These are phyloP conservation scores for Diaporthe sp. DNA, from an alignment of 2,329 filamentous ascomycete species.

Conservation along the genomic window DNA sequence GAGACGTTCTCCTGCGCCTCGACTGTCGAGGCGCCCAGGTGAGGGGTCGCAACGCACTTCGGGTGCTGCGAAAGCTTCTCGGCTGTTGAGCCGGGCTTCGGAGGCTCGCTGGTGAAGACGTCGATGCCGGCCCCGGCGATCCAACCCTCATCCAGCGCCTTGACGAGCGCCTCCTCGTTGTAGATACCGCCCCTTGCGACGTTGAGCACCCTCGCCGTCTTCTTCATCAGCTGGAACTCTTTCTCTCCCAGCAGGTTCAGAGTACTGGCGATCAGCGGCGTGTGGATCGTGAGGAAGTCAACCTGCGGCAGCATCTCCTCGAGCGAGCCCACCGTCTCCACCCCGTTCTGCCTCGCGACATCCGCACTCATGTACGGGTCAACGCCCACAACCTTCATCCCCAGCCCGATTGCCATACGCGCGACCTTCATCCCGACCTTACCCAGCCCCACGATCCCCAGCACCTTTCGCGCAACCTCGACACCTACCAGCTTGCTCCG, in stretches of 20 bases:
- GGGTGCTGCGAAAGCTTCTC: slow-evolving; percentile 73
- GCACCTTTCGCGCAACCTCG: slow-evolving; percentile 80
- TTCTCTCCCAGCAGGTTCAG: slow-evolving; percentile 76
- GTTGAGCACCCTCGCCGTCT: slow-evolving; percentile 78
- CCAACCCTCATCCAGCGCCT: slow-evolving; percentile 75
- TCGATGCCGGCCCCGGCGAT: slow-evolving; percentile 84
- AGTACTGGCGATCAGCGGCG: slow-evolving; percentile 81
- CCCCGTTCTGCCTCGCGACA: slow-evolving; percentile 75
- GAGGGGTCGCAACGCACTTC: slow-evolving; percentile 81
- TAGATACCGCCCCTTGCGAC: slow-evolving; percentile 85
- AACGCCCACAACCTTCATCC: slow-evolving; percentile 79
- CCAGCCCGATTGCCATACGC: slow-evolving; percentile 79
- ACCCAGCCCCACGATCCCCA: slow-evolving; percentile 83
- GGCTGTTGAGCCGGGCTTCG: slow-evolving; percentile 64
- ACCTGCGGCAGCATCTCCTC: slow-evolving; percentile 71
- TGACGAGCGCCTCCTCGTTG: slow-evolving; percentile 78
- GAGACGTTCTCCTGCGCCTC: slow-evolving; percentile 89
- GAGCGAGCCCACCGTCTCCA: slow-evolving; percentile 69
- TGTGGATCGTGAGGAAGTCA: slow-evolving; percentile 86
- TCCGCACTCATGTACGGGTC: slow-evolving; percentile 82
- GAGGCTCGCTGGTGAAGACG: slow-evolving; percentile 82
- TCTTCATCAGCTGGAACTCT: slow-evolving; percentile 78
- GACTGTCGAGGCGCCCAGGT: slow-evolving; percentile 81
- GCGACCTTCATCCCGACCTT: slow-evolving; percentile 86
- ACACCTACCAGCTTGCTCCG: slow-evolving; percentile 79